Base-by-base conservation (phyloP, 2,329 filamentous ascomycete genomes). In the Monilinia vaccinii-corymbosi region DNA sequence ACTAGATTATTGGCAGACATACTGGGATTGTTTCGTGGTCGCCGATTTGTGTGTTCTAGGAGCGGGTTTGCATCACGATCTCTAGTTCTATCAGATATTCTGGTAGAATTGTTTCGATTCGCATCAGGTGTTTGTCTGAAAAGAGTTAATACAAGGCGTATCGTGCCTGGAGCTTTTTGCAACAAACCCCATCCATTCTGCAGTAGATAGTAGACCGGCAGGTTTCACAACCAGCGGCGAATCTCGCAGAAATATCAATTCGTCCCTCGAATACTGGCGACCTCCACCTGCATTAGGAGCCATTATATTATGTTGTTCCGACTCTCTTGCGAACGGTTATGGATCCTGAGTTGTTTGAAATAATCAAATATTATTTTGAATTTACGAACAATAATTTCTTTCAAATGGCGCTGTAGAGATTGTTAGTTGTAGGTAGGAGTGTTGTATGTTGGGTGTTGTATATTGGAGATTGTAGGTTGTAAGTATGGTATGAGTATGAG, bases 161-260 rank as follows among this genome's bases (percentile, higher is more conserved):
- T 40, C 23, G 21, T 21, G 38, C 38, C 40, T 44, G 51, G 49
- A n/a, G 11, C 16, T 44, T 48, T n/a, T 34, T 44, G 31, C 42
- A 60, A 61, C 70, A 64, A 79, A 96, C 88, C 93, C 91, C 91
- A 97, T 96, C 92, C 92, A 97, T 78, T 96, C 90, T 76, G 96
- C 91, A 64, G 87, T 82, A 31, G 91, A 88, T 65, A 91, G 92
- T 49, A 97, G 81, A 65, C 81, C 82, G 64, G 86, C 78, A 50
- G 93, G 93, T 75, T 89, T 95, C 68, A 81, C 78, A 91, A 47
- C 52, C 46, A 96, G 79, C 66, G 91, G 91, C 65, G 93, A 97
- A 62, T 87, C 80, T 75, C 87, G 84, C 70, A 97, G 78, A 73
- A 81, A 80, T 69, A 91, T 78, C 68, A 97, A 79, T 75, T 88